Percentiles rank a stretch among this genome's conserved stretches.
phyloP scores from a whole-genome alignment of 371 early-diverging fungal genomes.

The Syncephalis fuscata region DNA sequence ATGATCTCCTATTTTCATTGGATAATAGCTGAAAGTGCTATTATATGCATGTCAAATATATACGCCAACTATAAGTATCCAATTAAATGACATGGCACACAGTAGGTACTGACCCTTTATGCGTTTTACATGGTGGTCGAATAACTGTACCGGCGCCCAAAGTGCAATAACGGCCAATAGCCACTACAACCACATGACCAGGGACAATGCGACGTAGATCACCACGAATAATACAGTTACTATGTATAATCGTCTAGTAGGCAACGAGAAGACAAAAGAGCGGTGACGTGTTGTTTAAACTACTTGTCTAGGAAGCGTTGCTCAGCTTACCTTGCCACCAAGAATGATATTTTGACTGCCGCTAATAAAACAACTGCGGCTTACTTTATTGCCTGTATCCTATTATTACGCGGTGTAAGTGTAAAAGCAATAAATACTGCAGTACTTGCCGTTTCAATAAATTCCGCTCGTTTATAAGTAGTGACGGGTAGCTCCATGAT shows the following conservation, averaged over 20 bases:
- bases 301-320: too few relatives aligned
- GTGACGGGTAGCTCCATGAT: constrained; percentile 53
- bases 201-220: constrained; percentile 80
- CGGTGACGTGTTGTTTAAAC: too few relatives aligned
- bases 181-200: constrained; percentile 71
- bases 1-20: constrained; percentile 89
- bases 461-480: constrained; percentile 47
- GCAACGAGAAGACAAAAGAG: too few relatives aligned
- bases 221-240: constrained; percentile 79
- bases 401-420: constrained; percentile 8
- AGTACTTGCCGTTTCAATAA: constrained; percentile 63
- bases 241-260: constrained; percentile 91
- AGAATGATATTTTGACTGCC: constrained; percentile 91
- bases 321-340: constrained; percentile 63
- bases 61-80: too few relatives aligned
- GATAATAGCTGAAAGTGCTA: constrained; percentile 75
- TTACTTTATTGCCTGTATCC: constrained; percentile 93
- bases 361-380: constrained; percentile 74
- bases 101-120: constrained; percentile 53
- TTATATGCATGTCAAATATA: too few relatives aligned
- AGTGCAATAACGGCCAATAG: constrained; percentile 80
- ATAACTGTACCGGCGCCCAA: constrained; percentile 60
- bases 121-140: constrained; percentile 87
- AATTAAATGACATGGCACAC: not conserved
- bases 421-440: not conserved